Base-by-base conservation (phyloP, 345 rosid species). In the Populus euphratica region DNA sequence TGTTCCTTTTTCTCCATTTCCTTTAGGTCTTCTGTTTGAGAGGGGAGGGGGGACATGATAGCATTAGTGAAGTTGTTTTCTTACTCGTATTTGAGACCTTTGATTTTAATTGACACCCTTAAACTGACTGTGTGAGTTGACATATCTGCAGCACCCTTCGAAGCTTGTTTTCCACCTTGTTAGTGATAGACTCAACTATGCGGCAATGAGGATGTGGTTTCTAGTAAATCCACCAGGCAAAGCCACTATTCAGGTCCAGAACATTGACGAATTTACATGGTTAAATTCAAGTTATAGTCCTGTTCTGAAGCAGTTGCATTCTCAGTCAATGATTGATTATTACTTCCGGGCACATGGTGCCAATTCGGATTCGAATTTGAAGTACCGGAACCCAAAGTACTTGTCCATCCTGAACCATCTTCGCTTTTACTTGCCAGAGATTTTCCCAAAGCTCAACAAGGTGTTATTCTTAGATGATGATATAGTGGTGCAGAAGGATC, bases 191-290 rank as follows among this genome's bases (percentile, higher is more conserved):
- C 98, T 96, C 79, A 96, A 96, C 78, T 93, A 92, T 84, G 98
- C 95, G 10, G 97, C 98, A 70, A 96, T 96, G 99, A 89, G 94
- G 82, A 96, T 96, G 98, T 96, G 99, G 99, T 93, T 96, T 89
- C 84, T 96, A 64, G 85, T 71, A 77, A 91, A 96, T 87, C 93
- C 93, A 73, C 97, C 93, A 0, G 91, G 92, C 59, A 88, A 85
- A 79, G 98, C 97, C 70, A 82, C 95, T 18, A 71, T 93, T 83
- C 93, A 96, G 90, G 97, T 96, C 82, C 97, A 93, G 90, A 91
- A 87, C 78, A 86, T 96, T 73, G 97, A 93, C 79, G 99, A 96
- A 52, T 92, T 91, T 82, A 86, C 93, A 35, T 96, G 99, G 99
- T 86, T 96, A 81, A 96, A 96, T 78, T 75, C 97, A 23, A 93